Evolutionary conservation across 257 asterid genomes (phyloP), one percentile per base, ranked within the genome.

Genomic region (Primulina huaijiensis): DNA sequence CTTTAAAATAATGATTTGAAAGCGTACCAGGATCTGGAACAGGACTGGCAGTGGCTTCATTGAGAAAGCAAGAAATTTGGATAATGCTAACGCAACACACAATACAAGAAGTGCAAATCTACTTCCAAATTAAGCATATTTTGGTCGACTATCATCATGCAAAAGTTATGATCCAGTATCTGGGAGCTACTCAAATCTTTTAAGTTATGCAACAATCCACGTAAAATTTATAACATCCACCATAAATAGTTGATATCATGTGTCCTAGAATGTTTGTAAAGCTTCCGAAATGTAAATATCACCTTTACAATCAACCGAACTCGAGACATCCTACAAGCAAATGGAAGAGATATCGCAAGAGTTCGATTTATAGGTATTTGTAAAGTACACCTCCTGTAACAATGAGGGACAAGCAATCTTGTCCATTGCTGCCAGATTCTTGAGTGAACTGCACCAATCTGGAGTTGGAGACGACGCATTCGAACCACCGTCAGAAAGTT

Each of bases 271-370:
- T 50, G 56, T 50, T 50, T 7, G 56, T 20, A 50, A 50, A 12
- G 53, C 2, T 43, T 43, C n/a, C 53, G 6, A 50, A 50, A 14
- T 37, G 25, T 23, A 6, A 2, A 3, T 10, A 5, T 56, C 57
- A 82, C 95, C 89, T 84, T 77, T 82, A 80, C 90, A 88, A 10
- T 81, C 79, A 35, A 88, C 30, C n/a, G 88, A 8, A 84, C 85
- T 1, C 83, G 81, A 3, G 90, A 77, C 81, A 74, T 79, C 72
- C 79, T 74, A 73, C 95, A 88, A 12, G 92, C 83, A 0, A 81
- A 85, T 0, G 92, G 90, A 43, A 88, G 90, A 21, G 87, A 84
- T 59, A 86, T 73, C 2, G 87, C 87, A 6, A 82, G 77, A 1
- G 79, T 66, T 14, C 75, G 86, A 56, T 82, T 86, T 40, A 88